phyloP scores from a whole-genome alignment of 345 rosid species.

The Lenwebbia sp. region DNA sequence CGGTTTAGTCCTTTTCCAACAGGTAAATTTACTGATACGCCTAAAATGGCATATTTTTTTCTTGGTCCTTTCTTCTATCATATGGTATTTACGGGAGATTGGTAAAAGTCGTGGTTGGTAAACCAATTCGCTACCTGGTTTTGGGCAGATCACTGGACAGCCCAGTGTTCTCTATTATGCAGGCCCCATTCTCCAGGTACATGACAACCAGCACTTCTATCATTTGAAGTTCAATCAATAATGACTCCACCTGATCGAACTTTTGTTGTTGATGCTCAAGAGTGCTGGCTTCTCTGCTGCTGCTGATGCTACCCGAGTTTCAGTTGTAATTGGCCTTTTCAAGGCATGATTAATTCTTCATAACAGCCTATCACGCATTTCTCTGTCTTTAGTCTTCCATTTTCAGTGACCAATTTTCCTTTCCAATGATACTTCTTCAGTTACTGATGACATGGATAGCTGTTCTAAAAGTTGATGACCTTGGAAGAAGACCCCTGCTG shows the following conservation, averaged over 20 bases:
- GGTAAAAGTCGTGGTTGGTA: neutral
- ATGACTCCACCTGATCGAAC: neutral
- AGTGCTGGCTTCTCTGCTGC: conserved; percentile 98
- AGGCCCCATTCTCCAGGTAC: conserved; percentile 92
- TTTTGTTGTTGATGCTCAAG: conserved; percentile 16
- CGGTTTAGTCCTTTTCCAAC: conserved; percentile 94
- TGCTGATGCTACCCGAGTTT: conserved; percentile 92
- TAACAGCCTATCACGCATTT: neutral
- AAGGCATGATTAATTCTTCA: conserved; percentile 37
- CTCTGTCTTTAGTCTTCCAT: neutral
- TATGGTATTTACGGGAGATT: neutral
- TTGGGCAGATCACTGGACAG: conserved; percentile 89
- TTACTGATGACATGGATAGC: conserved; percentile 85
- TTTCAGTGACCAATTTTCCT: neutral
- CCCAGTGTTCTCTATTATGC: conserved; percentile 97
- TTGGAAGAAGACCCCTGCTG: conserved; percentile 88
- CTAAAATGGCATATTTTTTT: neutral
- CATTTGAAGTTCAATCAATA: neutral
- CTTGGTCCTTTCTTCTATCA: neutral
- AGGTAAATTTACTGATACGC: conserved; percentile 25
- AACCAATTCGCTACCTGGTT: neutral
- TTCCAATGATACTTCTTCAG: conserved; percentile 19
- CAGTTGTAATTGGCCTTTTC: conserved; percentile 77
- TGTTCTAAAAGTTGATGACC: conserved; percentile 77
- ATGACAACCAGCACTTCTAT: neutral